phyloP scores from a whole-genome alignment of 1,284 basidiomycete genomes.

The Sphaerobolus stellatus region DNA sequence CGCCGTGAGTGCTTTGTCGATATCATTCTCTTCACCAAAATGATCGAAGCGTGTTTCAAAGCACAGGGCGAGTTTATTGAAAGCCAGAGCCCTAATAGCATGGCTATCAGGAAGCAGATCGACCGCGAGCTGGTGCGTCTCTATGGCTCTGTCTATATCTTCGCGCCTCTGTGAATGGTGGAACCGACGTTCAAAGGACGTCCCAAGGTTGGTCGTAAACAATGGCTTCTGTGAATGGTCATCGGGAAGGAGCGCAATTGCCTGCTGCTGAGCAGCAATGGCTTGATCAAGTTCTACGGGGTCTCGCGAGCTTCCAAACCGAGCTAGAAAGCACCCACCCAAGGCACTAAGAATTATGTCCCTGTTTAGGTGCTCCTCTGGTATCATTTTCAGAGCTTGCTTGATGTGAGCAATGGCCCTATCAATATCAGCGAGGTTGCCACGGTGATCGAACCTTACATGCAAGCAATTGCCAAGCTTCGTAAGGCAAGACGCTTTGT shows the following conservation, averaged over 20 bases:
- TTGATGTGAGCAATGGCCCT: not conserved
- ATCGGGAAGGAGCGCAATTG: not conserved
- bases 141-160: not conserved
- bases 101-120: not conserved
- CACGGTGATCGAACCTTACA: not conserved
- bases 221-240: constrained; percentile 1
- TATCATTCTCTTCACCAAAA: too few species aligned
- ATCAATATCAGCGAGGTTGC: constrained; percentile 2
- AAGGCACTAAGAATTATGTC: not conserved
- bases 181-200: not conserved
- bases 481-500: not conserved
- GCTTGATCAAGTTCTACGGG: not conserved
- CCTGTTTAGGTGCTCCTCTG: not conserved
- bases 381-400: not conserved
- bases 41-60: too few species aligned
- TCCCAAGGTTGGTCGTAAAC: not conserved
- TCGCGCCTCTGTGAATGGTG: not conserved
- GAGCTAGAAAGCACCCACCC: not conserved
- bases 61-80: too few species aligned
- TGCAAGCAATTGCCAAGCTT: constrained; percentile 4
- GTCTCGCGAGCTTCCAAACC: not conserved
- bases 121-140: not conserved
- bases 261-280: not conserved
- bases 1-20: too few species aligned
- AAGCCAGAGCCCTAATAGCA: not conserved